Conservation (phyloP, 768 basidiomycete species). For the Tricholoma furcatifolium region DNA sequence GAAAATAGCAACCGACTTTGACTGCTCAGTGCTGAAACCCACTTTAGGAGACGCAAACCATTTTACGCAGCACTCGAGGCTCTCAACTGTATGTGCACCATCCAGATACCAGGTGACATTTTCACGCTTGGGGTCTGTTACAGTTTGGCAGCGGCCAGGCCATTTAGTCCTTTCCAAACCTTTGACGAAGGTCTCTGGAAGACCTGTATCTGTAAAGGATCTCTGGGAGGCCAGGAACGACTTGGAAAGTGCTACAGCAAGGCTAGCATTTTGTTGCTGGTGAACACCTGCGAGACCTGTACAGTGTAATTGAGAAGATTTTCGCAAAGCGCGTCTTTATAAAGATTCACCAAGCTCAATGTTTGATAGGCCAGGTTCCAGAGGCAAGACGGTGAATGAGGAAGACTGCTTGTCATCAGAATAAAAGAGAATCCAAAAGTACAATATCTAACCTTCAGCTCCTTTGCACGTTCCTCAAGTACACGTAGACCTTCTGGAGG, state of each 20-base stretch:
- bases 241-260: slow-evolving; percentile 75
- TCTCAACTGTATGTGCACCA: slow-evolving; percentile 94
- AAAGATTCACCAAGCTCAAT: slow-evolving; percentile 59
- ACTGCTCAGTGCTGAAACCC: slow-evolving; percentile 35
- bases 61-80: slow-evolving; percentile 78
- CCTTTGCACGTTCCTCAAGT: slow-evolving; percentile 62
- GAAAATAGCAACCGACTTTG: slow-evolving; percentile 14
- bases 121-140: slow-evolving; percentile 54
- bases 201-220: slow-evolving; percentile 22
- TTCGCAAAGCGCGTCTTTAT: neutral
- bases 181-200: slow-evolving; percentile 53
- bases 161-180: slow-evolving; percentile 75
- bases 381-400: slow-evolving; percentile 34
- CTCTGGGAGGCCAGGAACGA: slow-evolving; percentile 52
- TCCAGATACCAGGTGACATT: slow-evolving; percentile 85
- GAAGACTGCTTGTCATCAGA: slow-evolving; percentile 6
- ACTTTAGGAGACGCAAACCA: slow-evolving; percentile 78
- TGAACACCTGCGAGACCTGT: slow-evolving; percentile 83
- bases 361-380: slow-evolving; percentile 44
- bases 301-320: neutral
- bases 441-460: slow-evolving; percentile 52
- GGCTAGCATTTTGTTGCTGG: slow-evolving; percentile 83
- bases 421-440: slow-evolving; percentile 2
- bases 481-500: slow-evolving; percentile 65
- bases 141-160: slow-evolving; percentile 94